Evolutionary conservation across 2,329 filamentous ascomycete species (phyloP).

Genomic region (Trichoderma afroharzianum): DNA sequence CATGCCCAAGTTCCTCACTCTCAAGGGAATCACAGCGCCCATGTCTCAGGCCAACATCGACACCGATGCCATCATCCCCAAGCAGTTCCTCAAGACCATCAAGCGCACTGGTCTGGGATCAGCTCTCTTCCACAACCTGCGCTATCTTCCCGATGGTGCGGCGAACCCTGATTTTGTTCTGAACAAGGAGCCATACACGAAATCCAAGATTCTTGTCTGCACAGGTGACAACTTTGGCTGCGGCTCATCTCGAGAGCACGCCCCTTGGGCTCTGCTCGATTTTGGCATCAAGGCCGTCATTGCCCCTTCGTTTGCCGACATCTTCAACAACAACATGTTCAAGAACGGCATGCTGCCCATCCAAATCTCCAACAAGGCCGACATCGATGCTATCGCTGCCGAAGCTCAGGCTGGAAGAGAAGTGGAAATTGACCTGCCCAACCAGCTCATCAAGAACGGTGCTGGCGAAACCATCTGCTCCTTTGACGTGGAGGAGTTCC

Average conservation of each 20-base stretch:
- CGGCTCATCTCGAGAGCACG: conserved; percentile 88
- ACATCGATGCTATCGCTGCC: conserved; percentile 66
- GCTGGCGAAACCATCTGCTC: conserved; percentile 68
- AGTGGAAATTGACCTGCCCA: conserved; percentile 83
- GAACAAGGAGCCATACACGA: conserved; percentile 82
- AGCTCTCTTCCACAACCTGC: conserved; percentile 82
- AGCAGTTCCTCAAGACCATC: conserved; percentile 99
- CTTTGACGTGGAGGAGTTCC: conserved; percentile 90
- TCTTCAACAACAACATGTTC: conserved; percentile 99
- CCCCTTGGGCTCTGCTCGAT: conserved; percentile 93
- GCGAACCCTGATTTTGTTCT: conserved; percentile 82
- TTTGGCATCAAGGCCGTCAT: conserved; percentile 95
- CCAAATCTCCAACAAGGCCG: conserved; percentile 62
- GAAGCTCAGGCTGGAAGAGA: conserved; percentile 78
- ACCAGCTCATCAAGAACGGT: conserved; percentile 76
- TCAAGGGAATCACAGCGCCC: conserved; percentile 84
- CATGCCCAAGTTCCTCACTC: conserved; percentile 76
- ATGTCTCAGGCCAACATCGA: conserved; percentile 89
- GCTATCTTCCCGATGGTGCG: conserved; percentile 69
- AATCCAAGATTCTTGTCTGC: conserved; percentile 83
- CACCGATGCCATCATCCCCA: conserved; percentile 99
- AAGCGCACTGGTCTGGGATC: conserved; percentile 90
- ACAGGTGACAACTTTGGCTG: conserved; percentile 95
- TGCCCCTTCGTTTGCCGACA: conserved; percentile 69
- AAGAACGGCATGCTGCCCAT: conserved; percentile 99